These are phyloP conservation scores for Penicillium sp. DNA, from an alignment of 2,329 filamentous ascomycete species.

Conservation along the genomic window DNA sequence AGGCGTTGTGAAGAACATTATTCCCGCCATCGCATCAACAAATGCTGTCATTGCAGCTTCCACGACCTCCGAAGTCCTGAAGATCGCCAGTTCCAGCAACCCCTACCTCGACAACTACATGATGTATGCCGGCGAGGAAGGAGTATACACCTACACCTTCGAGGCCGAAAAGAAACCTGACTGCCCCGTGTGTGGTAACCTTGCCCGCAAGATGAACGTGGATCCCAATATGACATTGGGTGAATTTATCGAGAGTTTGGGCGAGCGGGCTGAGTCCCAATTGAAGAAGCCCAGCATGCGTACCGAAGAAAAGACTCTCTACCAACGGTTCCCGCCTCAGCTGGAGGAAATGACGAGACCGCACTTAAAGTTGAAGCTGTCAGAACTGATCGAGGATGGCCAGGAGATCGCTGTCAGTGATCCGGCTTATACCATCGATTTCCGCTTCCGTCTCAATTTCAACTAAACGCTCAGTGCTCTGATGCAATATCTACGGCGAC, in stretches of 20 bases:
- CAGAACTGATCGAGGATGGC: constrained; percentile 74
- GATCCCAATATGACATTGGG: constrained; percentile 72
- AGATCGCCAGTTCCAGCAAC: constrained; percentile 81
- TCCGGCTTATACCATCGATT: constrained; percentile 78
- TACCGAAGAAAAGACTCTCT: constrained; percentile 78
- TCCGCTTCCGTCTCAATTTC: constrained; percentile 60
- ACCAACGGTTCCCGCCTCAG: constrained; percentile 80
- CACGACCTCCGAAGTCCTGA: constrained; percentile 96
- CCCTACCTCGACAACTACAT: constrained; percentile 92
- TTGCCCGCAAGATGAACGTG: constrained; percentile 73
- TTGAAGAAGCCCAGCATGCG: constrained; percentile 90
- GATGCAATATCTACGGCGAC: constrained; percentile 4
- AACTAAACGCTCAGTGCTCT: constrained; percentile 19
- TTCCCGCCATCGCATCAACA: constrained; percentile 95
- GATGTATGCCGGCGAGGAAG: constrained; percentile 98
- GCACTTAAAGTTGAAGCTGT: constrained; percentile 77
- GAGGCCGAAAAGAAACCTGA: constrained; percentile 91
- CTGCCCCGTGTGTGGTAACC: constrained; percentile 88
- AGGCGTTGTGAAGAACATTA: constrained; percentile 98
- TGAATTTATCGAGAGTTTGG: constrained; percentile 82
- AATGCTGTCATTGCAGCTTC: constrained; percentile 95
- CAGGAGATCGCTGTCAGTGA: constrained; percentile 93
- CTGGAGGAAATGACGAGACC: constrained; percentile 81
- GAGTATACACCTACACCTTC: constrained; percentile 97
- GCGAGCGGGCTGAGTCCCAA: constrained; percentile 82